A percentile compares a stretch with the other conserved stretches of the same genome.
phyloP scores from a whole-genome alignment of 257 asterid genomes.

The Solanum lycopersicoides region DNA sequence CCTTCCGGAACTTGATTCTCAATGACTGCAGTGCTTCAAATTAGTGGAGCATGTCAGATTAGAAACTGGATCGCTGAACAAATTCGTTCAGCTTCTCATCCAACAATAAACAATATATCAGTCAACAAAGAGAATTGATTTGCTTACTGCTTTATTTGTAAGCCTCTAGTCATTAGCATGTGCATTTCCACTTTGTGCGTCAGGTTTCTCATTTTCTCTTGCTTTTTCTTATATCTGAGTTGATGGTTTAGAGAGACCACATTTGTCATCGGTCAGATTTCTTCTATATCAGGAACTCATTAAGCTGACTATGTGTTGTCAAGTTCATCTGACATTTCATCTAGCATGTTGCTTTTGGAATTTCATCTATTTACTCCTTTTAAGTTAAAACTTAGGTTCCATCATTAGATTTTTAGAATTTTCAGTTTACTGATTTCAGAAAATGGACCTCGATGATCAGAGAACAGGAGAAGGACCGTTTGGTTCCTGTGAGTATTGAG shows the following conservation, averaged over 20 bases:
- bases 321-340: background rate
- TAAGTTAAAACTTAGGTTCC: background rate
- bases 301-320: background rate
- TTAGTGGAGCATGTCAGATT: background rate
- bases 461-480: slow-evolving; percentile 87
- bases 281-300: background rate
- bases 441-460: slow-evolving; percentile 91
- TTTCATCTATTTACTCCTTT: background rate
- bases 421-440: slow-evolving; percentile 28
- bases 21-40: background rate
- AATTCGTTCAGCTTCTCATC: background rate
- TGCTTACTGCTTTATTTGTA: background rate
- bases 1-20: background rate
- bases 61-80: background rate
- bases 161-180: background rate
- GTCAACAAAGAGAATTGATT: background rate
- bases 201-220: background rate
- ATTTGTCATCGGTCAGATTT: background rate
- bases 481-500: slow-evolving; percentile 71
- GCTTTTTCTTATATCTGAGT: background rate
- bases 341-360: background rate
- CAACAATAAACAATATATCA: background rate
- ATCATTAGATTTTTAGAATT: background rate
- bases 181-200: background rate
- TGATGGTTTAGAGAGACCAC: background rate